Evolutionary conservation across 352 stramenopile genomes (phyloP).

Genomic region (Thalassiosira hispida): DNA sequence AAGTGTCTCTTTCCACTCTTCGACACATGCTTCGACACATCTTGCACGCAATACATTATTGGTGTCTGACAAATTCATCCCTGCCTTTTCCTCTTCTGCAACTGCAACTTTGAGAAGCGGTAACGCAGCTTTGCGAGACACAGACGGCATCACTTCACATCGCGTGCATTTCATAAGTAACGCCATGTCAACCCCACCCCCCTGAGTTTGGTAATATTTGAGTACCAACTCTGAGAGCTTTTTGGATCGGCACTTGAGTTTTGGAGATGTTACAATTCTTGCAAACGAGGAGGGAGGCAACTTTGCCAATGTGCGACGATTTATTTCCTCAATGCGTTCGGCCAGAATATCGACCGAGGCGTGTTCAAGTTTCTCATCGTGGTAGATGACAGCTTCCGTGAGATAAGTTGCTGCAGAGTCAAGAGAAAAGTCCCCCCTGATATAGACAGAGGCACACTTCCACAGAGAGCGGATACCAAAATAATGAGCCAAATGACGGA

Average conservation of each 20-base stretch:
- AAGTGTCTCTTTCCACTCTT: constrained; percentile 60
- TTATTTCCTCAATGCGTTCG: constrained; percentile 55
- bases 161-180: constrained; percentile 56
- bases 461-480: constrained; percentile 60
- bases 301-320: constrained; percentile 45
- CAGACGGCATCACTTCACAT: constrained; percentile 53
- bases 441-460: constrained; percentile 51
- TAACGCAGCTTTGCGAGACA: constrained; percentile 55
- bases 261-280: constrained; percentile 48
- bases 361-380: constrained; percentile 56
- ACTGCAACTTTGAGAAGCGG: constrained; percentile 58
- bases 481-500: constrained; percentile 57
- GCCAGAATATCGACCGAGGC: constrained; percentile 54
- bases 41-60: constrained; percentile 47
- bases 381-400: constrained; percentile 48
- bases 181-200: constrained; percentile 40
- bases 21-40: constrained; percentile 39
- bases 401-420: constrained; percentile 48
- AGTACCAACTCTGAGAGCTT: constrained; percentile 58
- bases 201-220: constrained; percentile 57
- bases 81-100: constrained; percentile 40
- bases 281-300: constrained; percentile 54
- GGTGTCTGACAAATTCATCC: constrained; percentile 43
- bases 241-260: constrained; percentile 56
- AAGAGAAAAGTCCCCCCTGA: constrained; percentile 54